Conservation (phyloP, 2,329 filamentous ascomycete genomes). For the Nothophaeocryptopus gaeumannii region DNA sequence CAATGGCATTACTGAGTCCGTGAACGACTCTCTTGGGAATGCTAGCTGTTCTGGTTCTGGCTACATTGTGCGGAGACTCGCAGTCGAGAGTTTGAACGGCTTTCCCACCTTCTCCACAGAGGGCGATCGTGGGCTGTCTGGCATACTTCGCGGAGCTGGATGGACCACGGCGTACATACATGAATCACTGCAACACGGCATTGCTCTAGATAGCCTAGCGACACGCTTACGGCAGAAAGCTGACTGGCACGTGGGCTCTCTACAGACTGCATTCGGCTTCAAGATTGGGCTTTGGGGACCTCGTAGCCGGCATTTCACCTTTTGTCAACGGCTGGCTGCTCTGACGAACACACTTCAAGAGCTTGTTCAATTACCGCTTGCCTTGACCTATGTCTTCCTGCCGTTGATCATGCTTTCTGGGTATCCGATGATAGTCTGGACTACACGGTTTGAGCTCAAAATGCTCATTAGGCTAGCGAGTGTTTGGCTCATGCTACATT, state of each 20-base stretch:
- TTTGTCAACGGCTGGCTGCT: constrained; percentile 11
- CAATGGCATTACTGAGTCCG: constrained; percentile 3
- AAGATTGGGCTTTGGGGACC: constrained; percentile 11
- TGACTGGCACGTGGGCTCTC: constrained; percentile 2
- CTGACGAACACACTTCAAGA: constrained; percentile 12
- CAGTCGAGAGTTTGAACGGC: constrained; percentile 9
- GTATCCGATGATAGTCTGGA: constrained; percentile 18
- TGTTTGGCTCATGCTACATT: constrained; percentile 13
- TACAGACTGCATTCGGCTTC: constrained; percentile 17
- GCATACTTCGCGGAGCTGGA: constrained; percentile 6
- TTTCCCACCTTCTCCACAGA: constrained; percentile 3
- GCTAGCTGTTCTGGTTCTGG: constrained; percentile 9
- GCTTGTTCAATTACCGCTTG: constrained; percentile 13
- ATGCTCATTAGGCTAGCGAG: constrained; percentile 12
- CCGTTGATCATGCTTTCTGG: constrained; percentile 14
- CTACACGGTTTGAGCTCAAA: constrained; percentile 7
- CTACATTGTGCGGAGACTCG: constrained; percentile 6
- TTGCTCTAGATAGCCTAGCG: constrained; percentile 7
- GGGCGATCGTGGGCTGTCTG: constrained; percentile 11
- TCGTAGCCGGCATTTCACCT: constrained; percentile 10
- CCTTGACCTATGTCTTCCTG: constrained; percentile 10
- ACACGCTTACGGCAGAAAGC: constrained; percentile 5
- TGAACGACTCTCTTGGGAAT: constrained; percentile 6
- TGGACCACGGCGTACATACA: constrained; percentile 9
- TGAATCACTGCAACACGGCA: constrained; percentile 11